A percentile compares a stretch with the other conserved stretches of the same genome.
Conservation (phyloP, 73 alveolate species). For the Halteria grandinella region DNA sequence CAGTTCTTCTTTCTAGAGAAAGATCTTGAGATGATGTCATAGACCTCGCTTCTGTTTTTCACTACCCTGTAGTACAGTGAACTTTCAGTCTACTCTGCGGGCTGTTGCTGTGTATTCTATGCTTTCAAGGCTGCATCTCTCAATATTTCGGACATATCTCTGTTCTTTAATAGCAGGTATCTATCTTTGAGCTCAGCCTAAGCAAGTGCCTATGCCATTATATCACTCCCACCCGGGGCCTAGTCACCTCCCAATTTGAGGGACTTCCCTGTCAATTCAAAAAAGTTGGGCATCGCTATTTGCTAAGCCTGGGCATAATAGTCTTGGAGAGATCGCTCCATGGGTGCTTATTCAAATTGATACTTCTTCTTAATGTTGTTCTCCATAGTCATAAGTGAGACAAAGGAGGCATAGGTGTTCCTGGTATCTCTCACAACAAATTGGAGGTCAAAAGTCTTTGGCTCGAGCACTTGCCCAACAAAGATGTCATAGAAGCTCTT, state of each 20-base stretch:
- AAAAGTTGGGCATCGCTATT: constrained; percentile 22
- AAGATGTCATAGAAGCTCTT: constrained; percentile 69
- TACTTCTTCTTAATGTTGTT: constrained; percentile 31
- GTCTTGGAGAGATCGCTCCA: constrained; percentile 50
- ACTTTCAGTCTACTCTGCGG: constrained; percentile 42
- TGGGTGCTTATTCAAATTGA: constrained; percentile 59
- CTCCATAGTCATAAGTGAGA: constrained; percentile 60
- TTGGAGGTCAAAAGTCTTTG: constrained; percentile 50
- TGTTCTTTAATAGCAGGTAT: constrained; percentile 53
- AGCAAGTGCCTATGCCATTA: constrained; percentile 60
- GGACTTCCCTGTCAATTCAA: constrained; percentile 48
- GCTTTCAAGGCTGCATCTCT: constrained; percentile 47
- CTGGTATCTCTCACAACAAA: constrained; percentile 50
- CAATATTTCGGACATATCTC: constrained; percentile 44
- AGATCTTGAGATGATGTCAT: constrained; percentile 96
- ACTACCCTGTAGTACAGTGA: constrained; percentile 92
- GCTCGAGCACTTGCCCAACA: constrained; percentile 51
- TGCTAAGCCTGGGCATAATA: constrained; percentile 35
- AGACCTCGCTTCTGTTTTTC: constrained; percentile 94
- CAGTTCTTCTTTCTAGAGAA: constrained; percentile 88
- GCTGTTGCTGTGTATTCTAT: not conserved
- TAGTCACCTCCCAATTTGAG: constrained; percentile 51
- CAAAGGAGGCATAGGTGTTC: constrained; percentile 61
- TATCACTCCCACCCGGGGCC: constrained; percentile 57
- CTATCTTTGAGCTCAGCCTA: constrained; percentile 50